Percentiles rank a stretch among this genome's conserved stretches.
Conservation (phyloP, 2,329 filamentous ascomycete species). For the Diplodia scrobiculata region DNA sequence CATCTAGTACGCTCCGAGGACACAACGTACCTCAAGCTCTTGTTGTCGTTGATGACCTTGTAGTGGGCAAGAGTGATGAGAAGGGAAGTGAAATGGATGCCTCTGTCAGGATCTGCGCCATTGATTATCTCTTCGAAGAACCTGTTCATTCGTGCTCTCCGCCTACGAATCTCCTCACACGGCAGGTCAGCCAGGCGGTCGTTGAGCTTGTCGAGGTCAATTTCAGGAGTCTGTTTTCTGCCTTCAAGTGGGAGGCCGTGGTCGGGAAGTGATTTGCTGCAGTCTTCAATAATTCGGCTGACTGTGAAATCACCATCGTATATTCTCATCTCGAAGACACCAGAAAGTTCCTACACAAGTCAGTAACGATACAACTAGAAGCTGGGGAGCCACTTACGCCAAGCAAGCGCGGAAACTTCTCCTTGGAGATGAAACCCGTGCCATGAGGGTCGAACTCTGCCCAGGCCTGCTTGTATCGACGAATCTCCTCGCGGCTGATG, state of each 20-base stretch:
- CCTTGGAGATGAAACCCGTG: constrained; percentile 85
- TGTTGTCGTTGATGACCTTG: constrained; percentile 97
- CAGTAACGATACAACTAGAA: constrained; percentile 29
- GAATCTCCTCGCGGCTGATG: constrained; percentile 89
- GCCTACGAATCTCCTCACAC: constrained; percentile 69
- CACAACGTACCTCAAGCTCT: constrained; percentile 71
- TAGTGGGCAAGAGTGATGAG: constrained; percentile 97
- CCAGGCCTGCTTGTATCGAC: constrained; percentile 98
- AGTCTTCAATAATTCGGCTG: constrained; percentile 80
- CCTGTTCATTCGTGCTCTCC: constrained; percentile 80
- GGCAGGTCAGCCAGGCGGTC: constrained; percentile 73
- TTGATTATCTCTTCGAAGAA: constrained; percentile 98
- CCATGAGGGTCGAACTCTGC: constrained; percentile 91
- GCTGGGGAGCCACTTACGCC: constrained; percentile 58
- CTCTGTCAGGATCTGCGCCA: constrained; percentile 82
- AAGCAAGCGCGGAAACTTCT: constrained; percentile 82
- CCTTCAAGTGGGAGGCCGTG: constrained; percentile 54
- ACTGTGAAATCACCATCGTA: constrained; percentile 91
- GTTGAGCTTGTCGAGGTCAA: constrained; percentile 78
- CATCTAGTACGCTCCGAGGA: neutral
- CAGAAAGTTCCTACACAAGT: constrained; percentile 70
- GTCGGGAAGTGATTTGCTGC: constrained; percentile 60
- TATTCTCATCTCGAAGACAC: constrained; percentile 95
- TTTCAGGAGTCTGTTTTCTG: constrained; percentile 44
- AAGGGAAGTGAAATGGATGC: constrained; percentile 88